Conservation (phyloP, 2,329 filamentous ascomycete species). For the Rhinocladiella mackenziei region DNA sequence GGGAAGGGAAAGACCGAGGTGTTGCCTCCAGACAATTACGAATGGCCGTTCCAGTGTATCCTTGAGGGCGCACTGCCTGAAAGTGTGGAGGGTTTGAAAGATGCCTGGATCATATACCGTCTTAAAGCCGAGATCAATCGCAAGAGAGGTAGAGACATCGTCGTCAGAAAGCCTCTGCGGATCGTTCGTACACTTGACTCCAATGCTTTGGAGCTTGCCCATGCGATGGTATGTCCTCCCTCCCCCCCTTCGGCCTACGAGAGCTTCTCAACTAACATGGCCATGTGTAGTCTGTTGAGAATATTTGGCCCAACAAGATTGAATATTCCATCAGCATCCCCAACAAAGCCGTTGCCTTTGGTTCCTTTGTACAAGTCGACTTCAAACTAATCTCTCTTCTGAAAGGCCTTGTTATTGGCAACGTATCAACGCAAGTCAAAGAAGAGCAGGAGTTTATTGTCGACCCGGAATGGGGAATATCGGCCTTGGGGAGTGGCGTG, state of each 20-base stretch:
- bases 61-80: conserved; percentile 69
- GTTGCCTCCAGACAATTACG: conserved; percentile 71
- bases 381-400: conserved; percentile 83
- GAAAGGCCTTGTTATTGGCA: conserved; percentile 83
- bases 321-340: conserved; percentile 93
- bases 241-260: background rate
- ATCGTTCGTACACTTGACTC: conserved; percentile 74
- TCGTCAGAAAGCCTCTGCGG: conserved; percentile 71
- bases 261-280: conserved; percentile 1
- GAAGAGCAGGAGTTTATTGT: conserved; percentile 68
- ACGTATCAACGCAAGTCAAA: conserved; percentile 72
- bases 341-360: conserved; percentile 90
- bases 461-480: conserved; percentile 44
- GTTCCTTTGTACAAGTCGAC: conserved; percentile 76
- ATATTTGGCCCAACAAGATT: conserved; percentile 96
- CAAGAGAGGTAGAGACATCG: conserved; percentile 82
- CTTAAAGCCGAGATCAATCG: conserved; percentile 88
- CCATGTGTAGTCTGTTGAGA: conserved; percentile 66
- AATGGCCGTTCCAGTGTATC: conserved; percentile 73
- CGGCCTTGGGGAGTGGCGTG: conserved; percentile 32
- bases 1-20: conserved; percentile 50
- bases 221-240: conserved; percentile 66
- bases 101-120: conserved; percentile 84
- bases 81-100: conserved; percentile 82
- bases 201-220: conserved; percentile 70